Evolutionary conservation across 2,329 filamentous ascomycete species (phyloP), one percentile per base, ranked within the genome.

Genomic region (Claviceps sp.): DNA sequence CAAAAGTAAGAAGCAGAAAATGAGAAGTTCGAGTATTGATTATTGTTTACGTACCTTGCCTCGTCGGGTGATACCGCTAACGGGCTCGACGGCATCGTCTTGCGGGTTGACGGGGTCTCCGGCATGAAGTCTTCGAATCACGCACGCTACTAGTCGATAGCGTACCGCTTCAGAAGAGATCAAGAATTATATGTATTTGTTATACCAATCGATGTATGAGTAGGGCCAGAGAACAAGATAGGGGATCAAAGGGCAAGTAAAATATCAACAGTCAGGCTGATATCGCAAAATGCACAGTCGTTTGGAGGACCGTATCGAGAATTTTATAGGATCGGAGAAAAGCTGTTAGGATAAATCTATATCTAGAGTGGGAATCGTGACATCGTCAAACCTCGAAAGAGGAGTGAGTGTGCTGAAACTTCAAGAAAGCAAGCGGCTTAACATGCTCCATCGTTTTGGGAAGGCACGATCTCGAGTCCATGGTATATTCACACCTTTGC

Each of bases 41-140:
- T 14, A 13, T 37, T 24, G 20, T 38, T n/a, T 11, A 48, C 55
- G 38, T 59, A 67, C 65, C 57, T 65, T 44, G 55, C 44, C 5
- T 65, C 62, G 26, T 51, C 50, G 8, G 44, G 30, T 14, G 38
- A 22, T 20, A 47, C 26, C 38, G 34, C 38, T 9, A 53, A n/a
- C 34, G 42, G 45, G 45, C 41, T 47, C 16, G 38, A 11, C 18
- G 50, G 20, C 47, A 54, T 52, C 7, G 37, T 30, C 20, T 45
- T 48, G 37, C 45, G 46, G 34, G 50, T 9, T 18, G 37, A 16
- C 37, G 55, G 45, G 5, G 53, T 53, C 37, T 55, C 20, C 26
- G 60, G 55, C 58, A 64, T 65, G 34, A 50, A 47, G 50, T 42
- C 38, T 8, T 22, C 43, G 9, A 51, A n/a, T 4, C 46, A 37